Base-by-base conservation (phyloP, 148 eudicot genomes). In the Cornus suecica region DNA sequence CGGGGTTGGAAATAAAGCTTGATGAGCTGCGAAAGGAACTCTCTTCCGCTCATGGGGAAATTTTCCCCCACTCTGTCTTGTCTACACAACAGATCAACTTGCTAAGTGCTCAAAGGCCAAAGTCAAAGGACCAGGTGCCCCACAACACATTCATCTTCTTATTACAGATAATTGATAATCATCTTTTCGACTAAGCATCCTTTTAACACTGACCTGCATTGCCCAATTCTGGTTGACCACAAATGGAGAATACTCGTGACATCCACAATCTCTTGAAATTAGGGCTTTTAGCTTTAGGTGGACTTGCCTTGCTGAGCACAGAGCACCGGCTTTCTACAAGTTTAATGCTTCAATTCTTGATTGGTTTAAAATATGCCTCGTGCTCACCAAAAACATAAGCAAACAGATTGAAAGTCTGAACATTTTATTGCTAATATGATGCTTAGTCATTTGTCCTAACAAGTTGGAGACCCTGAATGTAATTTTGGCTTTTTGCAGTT, bases 11-110 rank as follows among this genome's bases (percentile, higher is more conserved):
- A 80, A 51, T 79, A 65, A 86, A 86, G 80, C 93, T 95, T 52
- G 97, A 91, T 76, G 83, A 87, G 84, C 83, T 95, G 68, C 92
- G 99, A 26, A 92, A 92, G 80, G 94, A 92, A 82, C 87, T 95
- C 51, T 89, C 97, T 66, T 84, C 88, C 8, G 69, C 62, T 75
- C 87, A 92, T 76, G 97, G 97, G 52, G 97, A 91, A 73, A 91
- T 91, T 83, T 95, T 92, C 76, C 99, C 99, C 80, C 99, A 95
- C 79, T 92, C 99, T 16, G 80, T 95, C 25, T 81, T 95, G 78
- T 92, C 97, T 56, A 81, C 97, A 69, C 99, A 92, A 69, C 99
- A 92, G 78, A 92, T 95, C 76, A 81, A 78, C 82, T 28, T 66
- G 76, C 76, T 95, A 65, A 83, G 87, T 80, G 79, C 82, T 52